Conservation (phyloP, 2,329 filamentous ascomycete species). For the Gyromitra esculenta region DNA sequence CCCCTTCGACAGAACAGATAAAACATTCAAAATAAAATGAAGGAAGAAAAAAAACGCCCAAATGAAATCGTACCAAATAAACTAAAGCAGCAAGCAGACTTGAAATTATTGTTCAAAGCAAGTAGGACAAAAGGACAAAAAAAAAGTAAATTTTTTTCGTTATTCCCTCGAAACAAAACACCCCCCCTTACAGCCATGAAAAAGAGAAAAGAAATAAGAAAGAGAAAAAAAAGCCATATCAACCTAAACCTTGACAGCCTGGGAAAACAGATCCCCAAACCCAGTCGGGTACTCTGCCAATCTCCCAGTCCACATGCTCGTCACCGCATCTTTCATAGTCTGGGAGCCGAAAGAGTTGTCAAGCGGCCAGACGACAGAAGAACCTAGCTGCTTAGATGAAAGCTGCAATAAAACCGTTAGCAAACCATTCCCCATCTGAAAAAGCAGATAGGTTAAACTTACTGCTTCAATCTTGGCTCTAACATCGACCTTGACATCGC, state of each 20-base stretch:
- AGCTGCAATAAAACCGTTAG: constrained; percentile 31
- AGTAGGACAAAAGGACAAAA: constrained; percentile 59
- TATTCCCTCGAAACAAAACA: background rate
- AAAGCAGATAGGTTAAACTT: background rate
- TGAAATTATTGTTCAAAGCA: constrained; percentile 57
- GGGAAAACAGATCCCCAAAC: constrained; percentile 35
- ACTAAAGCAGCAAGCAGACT: constrained; percentile 24
- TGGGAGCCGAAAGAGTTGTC: constrained; percentile 32
- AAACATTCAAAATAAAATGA: constrained; percentile 10
- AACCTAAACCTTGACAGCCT: constrained; percentile 29
- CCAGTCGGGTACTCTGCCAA: constrained; percentile 33
- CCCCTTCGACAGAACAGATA: too few species aligned
- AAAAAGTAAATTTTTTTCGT: constrained; percentile 56
- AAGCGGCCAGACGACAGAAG: constrained; percentile 44
- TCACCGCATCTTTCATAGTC: constrained; percentile 32
- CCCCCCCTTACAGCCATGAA: background rate
- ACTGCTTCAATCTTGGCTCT: constrained; percentile 51
- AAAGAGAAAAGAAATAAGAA: background rate
- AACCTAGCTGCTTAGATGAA: constrained; percentile 37
- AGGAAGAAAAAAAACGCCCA: constrained; percentile 49
- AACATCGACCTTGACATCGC: constrained; percentile 51
- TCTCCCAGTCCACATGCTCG: constrained; percentile 36
- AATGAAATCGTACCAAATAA: constrained; percentile 55
- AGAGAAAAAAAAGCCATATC: constrained; percentile 1
- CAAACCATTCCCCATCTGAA: background rate